Evolutionary conservation across 495 filamentous ascomycete genomes (phyloP).

Genomic region (Darksidea phi): DNA sequence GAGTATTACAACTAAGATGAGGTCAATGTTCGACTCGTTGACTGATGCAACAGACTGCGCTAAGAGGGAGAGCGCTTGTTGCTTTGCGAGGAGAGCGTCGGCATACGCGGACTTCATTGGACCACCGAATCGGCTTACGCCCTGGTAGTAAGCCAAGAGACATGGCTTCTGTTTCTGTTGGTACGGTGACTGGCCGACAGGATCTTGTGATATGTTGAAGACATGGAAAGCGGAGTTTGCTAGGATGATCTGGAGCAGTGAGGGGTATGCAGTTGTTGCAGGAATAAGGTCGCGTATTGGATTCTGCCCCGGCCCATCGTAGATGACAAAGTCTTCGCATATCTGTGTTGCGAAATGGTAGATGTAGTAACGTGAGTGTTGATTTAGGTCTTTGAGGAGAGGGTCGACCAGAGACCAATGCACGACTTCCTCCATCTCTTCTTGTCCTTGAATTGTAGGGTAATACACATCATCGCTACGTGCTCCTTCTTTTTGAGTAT

Average conservation of each 20-base stretch:
- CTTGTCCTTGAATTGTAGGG: too few relatives aligned
- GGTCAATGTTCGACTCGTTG: constrained; percentile 22
- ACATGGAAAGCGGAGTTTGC: constrained; percentile 34
- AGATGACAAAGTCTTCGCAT: constrained; percentile 28
- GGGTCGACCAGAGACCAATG: constrained; percentile 16
- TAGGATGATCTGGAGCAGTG: constrained; percentile 30
- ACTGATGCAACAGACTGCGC: constrained; percentile 15
- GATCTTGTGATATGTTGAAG: constrained; percentile 22
- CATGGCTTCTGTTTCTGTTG: constrained; percentile 20
- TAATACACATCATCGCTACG: neutral
- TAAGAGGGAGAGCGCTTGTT: constrained; percentile 21
- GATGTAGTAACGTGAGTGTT: constrained; percentile 23
- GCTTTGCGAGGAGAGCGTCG: constrained; percentile 30
- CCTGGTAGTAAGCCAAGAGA: constrained; percentile 18
- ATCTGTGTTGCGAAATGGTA: constrained; percentile 30
- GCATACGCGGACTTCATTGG: constrained; percentile 18
- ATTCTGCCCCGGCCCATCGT: constrained; percentile 26
- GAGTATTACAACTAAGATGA: constrained; percentile 21
- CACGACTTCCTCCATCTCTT: too few relatives aligned
- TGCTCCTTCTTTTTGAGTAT: neutral
- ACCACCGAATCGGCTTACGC: constrained; percentile 19
- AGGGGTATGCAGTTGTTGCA: constrained; percentile 9
- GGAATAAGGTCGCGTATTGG: constrained; percentile 33
- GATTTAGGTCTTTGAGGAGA: constrained; percentile 20
- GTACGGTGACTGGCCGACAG: neutral